phyloP scores from a whole-genome alignment of 1,139 yeast genomes.

The Taiozyma onychis region DNA sequence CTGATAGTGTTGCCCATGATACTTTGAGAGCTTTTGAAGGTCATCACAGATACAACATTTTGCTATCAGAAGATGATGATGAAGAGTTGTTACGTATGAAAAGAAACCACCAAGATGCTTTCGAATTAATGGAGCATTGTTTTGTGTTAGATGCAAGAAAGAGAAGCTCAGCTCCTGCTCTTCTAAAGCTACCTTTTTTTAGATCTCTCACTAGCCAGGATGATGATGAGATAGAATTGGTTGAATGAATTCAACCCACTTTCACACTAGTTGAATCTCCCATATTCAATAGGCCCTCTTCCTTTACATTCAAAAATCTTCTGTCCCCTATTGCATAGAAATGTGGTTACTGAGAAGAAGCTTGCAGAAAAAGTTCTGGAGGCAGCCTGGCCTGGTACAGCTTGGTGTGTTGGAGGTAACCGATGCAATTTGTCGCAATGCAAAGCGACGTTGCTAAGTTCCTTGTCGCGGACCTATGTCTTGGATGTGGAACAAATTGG shows the following conservation, averaged over 20 bases:
- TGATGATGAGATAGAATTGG: conserved; percentile 13
- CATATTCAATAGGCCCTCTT: not conserved
- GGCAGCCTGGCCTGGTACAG: not conserved
- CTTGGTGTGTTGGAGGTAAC: not conserved
- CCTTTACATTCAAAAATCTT: not conserved
- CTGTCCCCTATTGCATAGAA: not conserved
- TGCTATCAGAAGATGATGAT: conserved; percentile 7
- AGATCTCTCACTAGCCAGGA: conserved; percentile 9
- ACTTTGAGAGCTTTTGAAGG: conserved; percentile 21
- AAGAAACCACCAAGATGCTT: conserved; percentile 16
- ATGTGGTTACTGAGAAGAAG: not conserved
- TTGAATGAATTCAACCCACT: not conserved
- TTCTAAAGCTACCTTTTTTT: conserved; percentile 35
- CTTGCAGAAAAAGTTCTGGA: too few species aligned
- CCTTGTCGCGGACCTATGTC: not conserved
- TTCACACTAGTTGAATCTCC: not conserved
- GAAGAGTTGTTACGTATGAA: conserved; percentile 7
- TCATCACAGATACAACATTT: conserved; percentile 6
- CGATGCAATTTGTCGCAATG: not conserved
- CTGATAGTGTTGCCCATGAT: conserved; percentile 33
- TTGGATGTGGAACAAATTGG: not conserved
- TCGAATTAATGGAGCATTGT: conserved; percentile 36
- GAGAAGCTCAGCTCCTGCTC: conserved; percentile 77
- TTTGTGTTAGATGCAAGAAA: conserved; percentile 74
- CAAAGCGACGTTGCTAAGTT: not conserved